Evolutionary conservation across 1,284 basidiomycete genomes (phyloP).

Genomic region (Melampsora americana): DNA sequence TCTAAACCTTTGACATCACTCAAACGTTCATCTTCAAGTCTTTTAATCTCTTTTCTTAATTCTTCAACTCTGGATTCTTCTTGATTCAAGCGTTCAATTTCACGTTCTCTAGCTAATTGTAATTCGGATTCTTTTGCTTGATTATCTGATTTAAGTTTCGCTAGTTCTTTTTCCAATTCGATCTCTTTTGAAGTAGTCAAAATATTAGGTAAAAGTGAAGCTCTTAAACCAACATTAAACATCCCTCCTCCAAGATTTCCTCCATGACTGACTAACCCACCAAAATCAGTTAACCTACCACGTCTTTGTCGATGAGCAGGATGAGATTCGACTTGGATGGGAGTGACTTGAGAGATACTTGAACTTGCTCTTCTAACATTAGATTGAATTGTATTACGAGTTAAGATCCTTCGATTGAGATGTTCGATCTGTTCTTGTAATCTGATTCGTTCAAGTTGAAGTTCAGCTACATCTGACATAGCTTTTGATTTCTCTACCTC

Average conservation of each 20-base stretch:
- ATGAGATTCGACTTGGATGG: neutral
- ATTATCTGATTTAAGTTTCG: neutral
- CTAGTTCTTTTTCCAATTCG: neutral
- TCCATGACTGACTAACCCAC: neutral
- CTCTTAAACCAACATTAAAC: constrained; percentile 27
- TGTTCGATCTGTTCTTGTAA: constrained; percentile 44
- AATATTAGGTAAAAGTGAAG: constrained; percentile 10
- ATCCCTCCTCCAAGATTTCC: constrained; percentile 9
- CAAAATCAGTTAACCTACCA: neutral
- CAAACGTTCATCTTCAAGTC: neutral
- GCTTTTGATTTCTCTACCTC: constrained; percentile 35
- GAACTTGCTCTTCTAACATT: constrained; percentile 35
- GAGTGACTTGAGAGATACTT: constrained; percentile 1
- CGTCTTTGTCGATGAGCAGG: neutral
- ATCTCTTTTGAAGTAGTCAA: constrained; percentile 12
- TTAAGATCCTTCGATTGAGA: constrained; percentile 43
- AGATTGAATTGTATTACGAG: constrained; percentile 28
- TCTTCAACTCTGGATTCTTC: neutral
- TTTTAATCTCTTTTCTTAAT: neutral
- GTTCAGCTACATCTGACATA: constrained; percentile 22
- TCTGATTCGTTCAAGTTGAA: constrained; percentile 36
- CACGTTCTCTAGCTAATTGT: no score
- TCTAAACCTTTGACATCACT: neutral
- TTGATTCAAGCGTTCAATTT: no score
- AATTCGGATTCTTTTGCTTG: neutral